phyloP scores from a whole-genome alignment of 1,139 yeast genomes.

The Scheffersomyces cryptocercus region DNA sequence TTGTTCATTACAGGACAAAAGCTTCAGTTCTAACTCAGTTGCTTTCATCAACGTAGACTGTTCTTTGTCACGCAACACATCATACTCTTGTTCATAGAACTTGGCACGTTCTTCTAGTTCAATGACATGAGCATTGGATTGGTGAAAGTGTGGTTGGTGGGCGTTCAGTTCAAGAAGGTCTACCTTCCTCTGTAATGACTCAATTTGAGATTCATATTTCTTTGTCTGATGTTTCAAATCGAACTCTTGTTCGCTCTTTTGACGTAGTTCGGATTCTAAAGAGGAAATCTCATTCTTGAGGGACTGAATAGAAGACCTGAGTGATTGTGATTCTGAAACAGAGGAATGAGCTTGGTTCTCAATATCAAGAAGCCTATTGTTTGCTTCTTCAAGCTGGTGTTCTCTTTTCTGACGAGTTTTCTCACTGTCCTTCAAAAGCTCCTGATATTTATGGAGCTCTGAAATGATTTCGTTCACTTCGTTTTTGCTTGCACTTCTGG shows the following conservation, averaged over 20 bases:
- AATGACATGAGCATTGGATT: background rate
- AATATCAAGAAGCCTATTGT: background rate
- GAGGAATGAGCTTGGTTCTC: background rate
- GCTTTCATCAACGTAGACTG: background rate
- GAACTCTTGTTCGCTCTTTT: background rate
- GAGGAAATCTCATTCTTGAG: background rate
- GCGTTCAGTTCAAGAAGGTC: background rate
- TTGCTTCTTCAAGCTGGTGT: background rate
- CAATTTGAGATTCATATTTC: conserved; percentile 7
- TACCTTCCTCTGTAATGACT: conserved; percentile 5
- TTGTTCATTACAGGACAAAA: background rate
- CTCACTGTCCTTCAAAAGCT: background rate
- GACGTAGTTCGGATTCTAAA: background rate
- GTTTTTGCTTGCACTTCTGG: background rate
- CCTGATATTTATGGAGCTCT: background rate
- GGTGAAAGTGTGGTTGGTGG: background rate
- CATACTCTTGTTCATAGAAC: conserved; percentile 1
- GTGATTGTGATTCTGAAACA: background rate
- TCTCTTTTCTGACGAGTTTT: background rate
- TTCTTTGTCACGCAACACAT: background rate
- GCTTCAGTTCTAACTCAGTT: background rate
- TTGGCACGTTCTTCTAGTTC: background rate
- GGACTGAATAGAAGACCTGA: background rate
- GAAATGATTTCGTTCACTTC: background rate
- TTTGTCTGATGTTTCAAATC: conserved; percentile 1